Evolutionary conservation across 306 rosid species (phyloP).

Genomic region (Rosa chinensis): DNA sequence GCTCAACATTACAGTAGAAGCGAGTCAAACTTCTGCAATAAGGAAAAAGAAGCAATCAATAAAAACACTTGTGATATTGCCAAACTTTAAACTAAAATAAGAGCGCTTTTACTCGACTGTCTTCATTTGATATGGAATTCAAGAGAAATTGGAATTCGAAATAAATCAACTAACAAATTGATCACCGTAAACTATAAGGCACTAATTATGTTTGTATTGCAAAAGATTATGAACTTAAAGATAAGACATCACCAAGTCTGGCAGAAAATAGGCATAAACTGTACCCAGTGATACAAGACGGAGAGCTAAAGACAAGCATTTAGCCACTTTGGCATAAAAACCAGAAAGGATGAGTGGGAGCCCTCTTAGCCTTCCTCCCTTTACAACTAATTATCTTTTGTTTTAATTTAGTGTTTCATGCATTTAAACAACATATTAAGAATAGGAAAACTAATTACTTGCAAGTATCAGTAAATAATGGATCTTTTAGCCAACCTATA

Average conservation of each 20-base stretch:
- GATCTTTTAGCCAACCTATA: not conserved
- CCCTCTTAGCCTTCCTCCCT: not conserved
- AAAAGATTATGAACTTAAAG: not conserved
- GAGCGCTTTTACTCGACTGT: not conserved
- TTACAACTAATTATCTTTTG: not conserved
- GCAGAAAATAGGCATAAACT: not conserved
- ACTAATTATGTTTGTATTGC: not conserved
- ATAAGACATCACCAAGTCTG: not conserved
- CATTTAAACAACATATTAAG: not conserved
- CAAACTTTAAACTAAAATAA: not conserved
- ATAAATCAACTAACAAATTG: not conserved
- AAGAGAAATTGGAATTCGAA: not conserved
- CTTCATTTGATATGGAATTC: not conserved
- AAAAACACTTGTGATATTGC: not conserved
- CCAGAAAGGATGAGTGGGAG: not conserved
- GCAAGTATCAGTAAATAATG: not conserved
- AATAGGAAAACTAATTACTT: not conserved
- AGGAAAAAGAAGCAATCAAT: conserved; percentile 31
- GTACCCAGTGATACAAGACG: not conserved
- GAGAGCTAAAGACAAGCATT: not conserved
- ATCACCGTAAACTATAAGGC: not conserved
- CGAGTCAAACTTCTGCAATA: conserved; percentile 79
- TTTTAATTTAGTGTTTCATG: not conserved
- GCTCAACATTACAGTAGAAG: conserved; percentile 82
- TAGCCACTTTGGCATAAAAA: not conserved